These are phyloP conservation scores for Diutina rugosa DNA, from an alignment of 1,139 yeast genomes.

Conservation along the genomic window DNA sequence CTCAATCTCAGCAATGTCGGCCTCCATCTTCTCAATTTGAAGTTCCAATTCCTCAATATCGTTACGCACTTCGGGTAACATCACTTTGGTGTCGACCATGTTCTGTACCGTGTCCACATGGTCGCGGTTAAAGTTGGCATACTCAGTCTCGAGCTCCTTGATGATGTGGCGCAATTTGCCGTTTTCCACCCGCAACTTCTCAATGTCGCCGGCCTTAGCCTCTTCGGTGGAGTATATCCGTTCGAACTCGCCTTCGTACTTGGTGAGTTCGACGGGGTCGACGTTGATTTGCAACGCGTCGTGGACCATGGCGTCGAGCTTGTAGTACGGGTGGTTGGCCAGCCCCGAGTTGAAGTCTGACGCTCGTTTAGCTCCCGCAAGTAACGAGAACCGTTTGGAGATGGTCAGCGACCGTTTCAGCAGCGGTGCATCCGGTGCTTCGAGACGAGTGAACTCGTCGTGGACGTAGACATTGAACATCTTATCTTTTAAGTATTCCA, in stretches of 20 bases:
- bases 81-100: conserved; percentile 28
- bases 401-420: conserved; percentile 1
- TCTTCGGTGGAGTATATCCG: conserved; percentile 61
- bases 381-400: not conserved
- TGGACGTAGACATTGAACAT: conserved; percentile 60
- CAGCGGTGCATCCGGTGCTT: conserved; percentile 3
- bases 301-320: conserved; percentile 59
- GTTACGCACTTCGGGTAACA: conserved; percentile 47
- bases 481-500: conserved; percentile 66
- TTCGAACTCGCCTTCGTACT: conserved; percentile 61
- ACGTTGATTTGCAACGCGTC: conserved; percentile 69
- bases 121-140: conserved; percentile 61
- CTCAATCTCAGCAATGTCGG: conserved; percentile 40
- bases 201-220: conserved; percentile 59
- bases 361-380: not conserved
- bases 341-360: conserved; percentile 6
- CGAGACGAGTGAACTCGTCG: conserved; percentile 17
- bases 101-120: conserved; percentile 39
- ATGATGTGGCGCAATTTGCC: conserved; percentile 66
- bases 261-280: conserved; percentile 55
- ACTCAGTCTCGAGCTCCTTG: conserved; percentile 58
- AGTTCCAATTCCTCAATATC: conserved; percentile 58
- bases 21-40: conserved; percentile 44
- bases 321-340: conserved; percentile 23
- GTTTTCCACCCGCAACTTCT: conserved; percentile 48